Conservation (phyloP, 208 protist genomes). For the Entamoeba dispar region DNA sequence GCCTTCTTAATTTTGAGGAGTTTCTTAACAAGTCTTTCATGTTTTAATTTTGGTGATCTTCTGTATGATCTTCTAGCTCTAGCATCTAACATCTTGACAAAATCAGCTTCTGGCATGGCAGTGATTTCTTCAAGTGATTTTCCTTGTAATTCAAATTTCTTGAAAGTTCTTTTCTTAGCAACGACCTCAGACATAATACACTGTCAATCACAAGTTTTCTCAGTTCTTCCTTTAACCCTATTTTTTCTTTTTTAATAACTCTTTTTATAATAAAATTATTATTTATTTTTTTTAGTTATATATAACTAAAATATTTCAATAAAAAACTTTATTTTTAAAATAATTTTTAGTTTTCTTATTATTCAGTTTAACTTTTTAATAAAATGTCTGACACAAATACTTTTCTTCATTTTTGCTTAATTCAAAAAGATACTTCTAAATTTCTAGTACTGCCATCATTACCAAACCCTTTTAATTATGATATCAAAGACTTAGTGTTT, state of each 20-base stretch:
- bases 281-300: no score
- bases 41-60: slow-evolving; percentile 62
- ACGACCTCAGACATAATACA: background rate
- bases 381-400: background rate
- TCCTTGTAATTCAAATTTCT: slow-evolving; percentile 16
- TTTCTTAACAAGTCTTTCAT: slow-evolving; percentile 74
- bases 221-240: no score
- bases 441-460: background rate
- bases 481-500: background rate
- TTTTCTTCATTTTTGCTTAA: background rate
- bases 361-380: no score
- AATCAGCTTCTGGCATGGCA: background rate
- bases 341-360: no score
- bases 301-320: no score
- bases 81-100: slow-evolving; percentile 28
- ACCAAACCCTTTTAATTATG: background rate
- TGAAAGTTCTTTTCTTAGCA: slow-evolving; percentile 11
- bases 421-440: background rate
- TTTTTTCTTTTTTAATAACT: no score
- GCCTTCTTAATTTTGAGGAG: slow-evolving; percentile 60
- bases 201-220: no score
- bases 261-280: no score
- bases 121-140: slow-evolving; percentile 13
- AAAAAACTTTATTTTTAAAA: no score
- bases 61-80: slow-evolving; percentile 71